Conservation (phyloP, 176 grass and related monocot genomes). For the Oryza coarctata region DNA sequence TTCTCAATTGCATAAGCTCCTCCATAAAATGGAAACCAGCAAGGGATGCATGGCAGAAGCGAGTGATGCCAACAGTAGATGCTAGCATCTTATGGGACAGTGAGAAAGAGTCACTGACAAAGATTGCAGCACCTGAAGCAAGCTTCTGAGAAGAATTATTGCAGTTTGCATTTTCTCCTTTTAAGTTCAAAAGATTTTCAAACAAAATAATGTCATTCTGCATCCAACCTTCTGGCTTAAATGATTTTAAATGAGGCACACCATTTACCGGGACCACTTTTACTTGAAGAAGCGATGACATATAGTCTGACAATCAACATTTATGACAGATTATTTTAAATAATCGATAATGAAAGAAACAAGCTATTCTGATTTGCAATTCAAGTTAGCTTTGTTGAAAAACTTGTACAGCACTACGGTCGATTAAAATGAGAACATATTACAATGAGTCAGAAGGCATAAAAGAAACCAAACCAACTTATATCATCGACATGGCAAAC, state of each 20-base stretch:
- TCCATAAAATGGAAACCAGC: constrained; percentile 87
- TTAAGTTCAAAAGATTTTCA: constrained; percentile 76
- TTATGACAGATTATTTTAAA: constrained; percentile 2
- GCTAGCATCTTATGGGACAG: constrained; percentile 88
- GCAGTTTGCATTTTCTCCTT: constrained; percentile 85
- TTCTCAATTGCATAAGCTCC: constrained; percentile 62
- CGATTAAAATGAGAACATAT: neutral
- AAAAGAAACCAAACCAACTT: neutral
- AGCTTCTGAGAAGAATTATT: constrained; percentile 68
- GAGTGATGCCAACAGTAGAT: constrained; percentile 83
- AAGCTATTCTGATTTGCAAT: neutral
- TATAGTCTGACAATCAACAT: constrained; percentile 58
- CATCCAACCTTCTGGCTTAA: constrained; percentile 43
- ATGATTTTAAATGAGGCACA: constrained; percentile 34
- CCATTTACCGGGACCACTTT: constrained; percentile 57
- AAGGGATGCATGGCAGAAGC: constrained; percentile 85
- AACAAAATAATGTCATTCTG: constrained; percentile 59
- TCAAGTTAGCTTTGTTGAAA: neutral
- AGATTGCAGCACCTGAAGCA: constrained; percentile 61
- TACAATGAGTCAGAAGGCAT: neutral
- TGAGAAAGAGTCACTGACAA: constrained; percentile 83
- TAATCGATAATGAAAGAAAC: constrained; percentile 14
- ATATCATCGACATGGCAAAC: neutral
- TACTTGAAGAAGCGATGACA: constrained; percentile 77
- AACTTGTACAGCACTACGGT: neutral